A percentile compares a stretch with the other conserved stretches of the same genome.
Evolutionary conservation across 495 filamentous ascomycete genomes (phyloP).

Genomic region (Platismatia glauca): DNA sequence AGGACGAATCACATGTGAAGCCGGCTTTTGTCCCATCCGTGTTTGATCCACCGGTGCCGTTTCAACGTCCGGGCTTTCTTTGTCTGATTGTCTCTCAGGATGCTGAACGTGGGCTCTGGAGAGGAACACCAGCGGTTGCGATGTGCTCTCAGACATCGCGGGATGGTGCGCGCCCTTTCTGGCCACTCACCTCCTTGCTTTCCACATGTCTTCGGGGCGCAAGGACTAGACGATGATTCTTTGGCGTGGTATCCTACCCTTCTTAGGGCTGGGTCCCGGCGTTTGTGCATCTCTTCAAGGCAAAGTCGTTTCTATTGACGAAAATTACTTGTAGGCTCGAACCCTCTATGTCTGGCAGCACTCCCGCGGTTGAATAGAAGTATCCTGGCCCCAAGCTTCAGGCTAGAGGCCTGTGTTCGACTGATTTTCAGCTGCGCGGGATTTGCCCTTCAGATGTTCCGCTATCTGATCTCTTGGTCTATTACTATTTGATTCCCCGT

Average conservation of each 20-base stretch:
- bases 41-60: background rate
- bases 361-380: background rate
- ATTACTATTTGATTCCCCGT: background rate
- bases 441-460: background rate
- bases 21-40: background rate
- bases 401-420: background rate
- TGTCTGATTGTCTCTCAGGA: no score
- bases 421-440: background rate
- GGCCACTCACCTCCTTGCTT: background rate
- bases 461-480: background rate
- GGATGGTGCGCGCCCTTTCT: background rate
- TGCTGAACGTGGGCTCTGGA: background rate
- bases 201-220: background rate
- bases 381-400: no score
- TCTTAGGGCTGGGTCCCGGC: background rate
- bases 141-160: background rate
- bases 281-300: background rate
- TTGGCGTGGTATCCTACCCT: background rate
- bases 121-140: background rate
- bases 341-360: background rate
- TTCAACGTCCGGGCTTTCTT: background rate
- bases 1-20: background rate
- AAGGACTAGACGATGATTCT: background rate
- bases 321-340: background rate
- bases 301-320: background rate